These are phyloP conservation scores for Tinospora cordifolia DNA, from an alignment of 164 flowering plant genomes.

Conservation along the genomic window DNA sequence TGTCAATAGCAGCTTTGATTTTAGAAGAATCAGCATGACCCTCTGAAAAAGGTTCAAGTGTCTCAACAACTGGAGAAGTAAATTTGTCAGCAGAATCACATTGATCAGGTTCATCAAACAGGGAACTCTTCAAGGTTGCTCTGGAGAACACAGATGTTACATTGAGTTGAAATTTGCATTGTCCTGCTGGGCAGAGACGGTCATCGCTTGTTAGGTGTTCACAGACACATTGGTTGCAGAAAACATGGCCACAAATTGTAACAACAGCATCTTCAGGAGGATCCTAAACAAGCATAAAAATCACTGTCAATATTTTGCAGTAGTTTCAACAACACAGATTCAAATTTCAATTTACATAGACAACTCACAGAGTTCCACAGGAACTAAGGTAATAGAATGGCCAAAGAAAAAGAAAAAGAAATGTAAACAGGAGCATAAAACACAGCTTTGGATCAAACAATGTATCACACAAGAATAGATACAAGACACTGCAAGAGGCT, in stretches of 20 bases:
- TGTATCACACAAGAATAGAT: too few species aligned
- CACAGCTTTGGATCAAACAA: too few species aligned
- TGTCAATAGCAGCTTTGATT: slow-evolving; percentile 70
- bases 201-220: slow-evolving; percentile 76
- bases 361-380: not conserved
- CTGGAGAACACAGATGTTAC: slow-evolving; percentile 56
- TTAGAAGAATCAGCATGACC: slow-evolving; percentile 51
- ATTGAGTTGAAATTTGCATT: slow-evolving; percentile 61
- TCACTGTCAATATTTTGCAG: slow-evolving; percentile 1
- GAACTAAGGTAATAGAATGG: too few species aligned
- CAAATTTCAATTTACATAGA: not conserved
- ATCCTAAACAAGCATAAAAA: slow-evolving; percentile 38
- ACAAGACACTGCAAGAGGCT: too few species aligned
- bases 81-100: slow-evolving; percentile 19
- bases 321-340: not conserved
- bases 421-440: too few species aligned
- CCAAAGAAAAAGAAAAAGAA: too few species aligned
- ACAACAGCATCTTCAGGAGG: slow-evolving; percentile 95
- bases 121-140: slow-evolving; percentile 38
- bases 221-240: slow-evolving; percentile 80
- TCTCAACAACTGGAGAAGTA: slow-evolving; percentile 27
- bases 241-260: slow-evolving; percentile 75
- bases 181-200: slow-evolving; percentile 51
- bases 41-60: slow-evolving; percentile 21
- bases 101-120: slow-evolving; percentile 29